A percentile compares a stretch with the other conserved stretches of the same genome.
Evolutionary conservation across 2,329 filamentous ascomycete species (phyloP).

Genomic region (Beauveria scarabaeidicola): DNA sequence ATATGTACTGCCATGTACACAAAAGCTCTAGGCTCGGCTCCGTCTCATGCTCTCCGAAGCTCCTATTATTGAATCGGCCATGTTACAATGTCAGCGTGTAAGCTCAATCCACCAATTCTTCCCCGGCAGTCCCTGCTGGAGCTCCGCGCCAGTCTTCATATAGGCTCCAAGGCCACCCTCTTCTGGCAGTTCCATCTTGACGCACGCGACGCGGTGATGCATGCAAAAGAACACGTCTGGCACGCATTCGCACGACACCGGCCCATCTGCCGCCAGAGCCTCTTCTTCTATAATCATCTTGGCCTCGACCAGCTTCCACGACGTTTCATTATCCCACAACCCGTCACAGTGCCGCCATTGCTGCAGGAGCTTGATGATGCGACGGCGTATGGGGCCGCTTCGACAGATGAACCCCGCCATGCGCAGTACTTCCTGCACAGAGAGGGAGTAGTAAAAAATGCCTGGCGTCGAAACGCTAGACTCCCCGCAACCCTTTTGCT

Average conservation of each 20-base stretch:
- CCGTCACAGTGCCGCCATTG: neutral
- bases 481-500: neutral
- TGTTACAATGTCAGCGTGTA: neutral
- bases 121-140: neutral
- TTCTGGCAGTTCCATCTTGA: neutral
- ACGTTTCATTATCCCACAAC: neutral
- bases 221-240: conserved; percentile 3
- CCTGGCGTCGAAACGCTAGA: neutral
- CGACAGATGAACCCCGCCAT: conserved; percentile 7
- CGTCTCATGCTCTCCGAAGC: neutral
- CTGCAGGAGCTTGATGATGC: neutral
- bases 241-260: neutral
- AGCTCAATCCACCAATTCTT: neutral
- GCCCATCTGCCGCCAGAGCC: neutral
- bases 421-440: conserved; percentile 2
- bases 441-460: neutral
- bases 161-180: neutral
- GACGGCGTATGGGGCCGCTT: neutral
- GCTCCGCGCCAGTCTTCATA: neutral
- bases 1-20: too few species aligned
- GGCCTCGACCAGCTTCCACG: conserved; percentile 1
- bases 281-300: conserved; percentile 6
- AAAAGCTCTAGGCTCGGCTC: neutral
- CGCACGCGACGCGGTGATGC: neutral
- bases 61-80: neutral